Evolutionary conservation across 495 filamentous ascomycete genomes (phyloP).

Genomic region (Rhypophila decipiens): DNA sequence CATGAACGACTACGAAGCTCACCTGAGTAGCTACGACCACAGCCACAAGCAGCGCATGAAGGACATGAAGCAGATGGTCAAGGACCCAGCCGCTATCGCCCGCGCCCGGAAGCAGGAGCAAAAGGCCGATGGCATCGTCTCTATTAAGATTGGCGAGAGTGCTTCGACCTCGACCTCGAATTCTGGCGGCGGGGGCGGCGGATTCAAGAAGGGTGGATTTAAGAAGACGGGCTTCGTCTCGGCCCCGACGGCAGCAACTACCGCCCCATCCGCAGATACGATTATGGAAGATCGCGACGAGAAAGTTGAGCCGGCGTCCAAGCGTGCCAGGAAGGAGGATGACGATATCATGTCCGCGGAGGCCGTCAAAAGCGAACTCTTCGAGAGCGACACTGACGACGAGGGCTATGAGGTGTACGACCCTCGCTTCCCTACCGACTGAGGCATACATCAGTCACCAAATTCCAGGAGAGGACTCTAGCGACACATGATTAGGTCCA

Average conservation of each 20-base stretch:
- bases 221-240: conserved; percentile 47
- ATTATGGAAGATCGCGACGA: neutral
- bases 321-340: conserved; percentile 10
- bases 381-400: conserved; percentile 53
- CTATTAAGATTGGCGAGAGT: conserved; percentile 47
- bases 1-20: conserved; percentile 65
- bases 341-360: conserved; percentile 9
- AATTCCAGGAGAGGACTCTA: neutral
- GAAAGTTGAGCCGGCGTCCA: neutral
- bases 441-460: conserved; percentile 10
- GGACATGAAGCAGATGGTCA: conserved; percentile 61
- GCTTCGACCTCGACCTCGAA: conserved; percentile 3
- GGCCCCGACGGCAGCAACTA: conserved; percentile 16
- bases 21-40: conserved; percentile 66
- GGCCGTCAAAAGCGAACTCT: conserved; percentile 20
- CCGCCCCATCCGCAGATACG: conserved; percentile 1
- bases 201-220: conserved; percentile 51
- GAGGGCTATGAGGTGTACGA: conserved; percentile 53
- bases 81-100: conserved; percentile 48
- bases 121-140: conserved; percentile 58
- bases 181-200: conserved; percentile 23
- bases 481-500: neutral
- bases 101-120: conserved; percentile 66
- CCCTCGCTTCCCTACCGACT: conserved; percentile 48
- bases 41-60: conserved; percentile 59